Conservation (phyloP, 2,329 filamentous ascomycete genomes). For the Tolypocladium ovalisporum region DNA sequence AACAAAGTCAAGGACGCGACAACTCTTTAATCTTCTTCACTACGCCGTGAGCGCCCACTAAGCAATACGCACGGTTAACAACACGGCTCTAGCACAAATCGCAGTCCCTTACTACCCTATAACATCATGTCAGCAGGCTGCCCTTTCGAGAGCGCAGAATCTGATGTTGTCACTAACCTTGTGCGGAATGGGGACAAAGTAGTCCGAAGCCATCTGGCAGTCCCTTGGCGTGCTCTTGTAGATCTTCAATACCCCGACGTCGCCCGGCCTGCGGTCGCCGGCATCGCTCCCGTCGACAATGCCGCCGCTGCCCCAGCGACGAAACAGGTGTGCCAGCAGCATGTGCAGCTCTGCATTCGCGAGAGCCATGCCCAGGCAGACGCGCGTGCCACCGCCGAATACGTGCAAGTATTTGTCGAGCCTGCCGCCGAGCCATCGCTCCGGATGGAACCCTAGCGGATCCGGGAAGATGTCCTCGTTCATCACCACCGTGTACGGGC, state of each 20-base stretch:
- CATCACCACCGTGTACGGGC: slow-evolving; percentile 23
- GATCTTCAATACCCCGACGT: slow-evolving; percentile 21
- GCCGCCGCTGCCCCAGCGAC: slow-evolving; percentile 23
- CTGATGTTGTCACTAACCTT: slow-evolving; percentile 13
- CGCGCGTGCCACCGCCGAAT: slow-evolving; percentile 23
- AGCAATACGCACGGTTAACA: neutral
- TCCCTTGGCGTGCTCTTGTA: slow-evolving; percentile 23
- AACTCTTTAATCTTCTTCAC: no score
- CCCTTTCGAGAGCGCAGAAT: neutral
- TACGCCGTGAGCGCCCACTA: neutral
- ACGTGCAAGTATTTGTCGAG: slow-evolving; percentile 22
- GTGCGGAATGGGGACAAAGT: slow-evolving; percentile 26
- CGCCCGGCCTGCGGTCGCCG: slow-evolving; percentile 20
- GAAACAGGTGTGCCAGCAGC: slow-evolving; percentile 24
- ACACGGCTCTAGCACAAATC: slow-evolving; percentile 18
- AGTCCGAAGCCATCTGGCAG: slow-evolving; percentile 25
- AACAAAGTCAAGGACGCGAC: no score
- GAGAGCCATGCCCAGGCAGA: slow-evolving; percentile 25
- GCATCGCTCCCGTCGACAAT: slow-evolving; percentile 16
- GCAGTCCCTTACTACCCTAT: slow-evolving; percentile 21
- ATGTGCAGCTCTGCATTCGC: slow-evolving; percentile 27
- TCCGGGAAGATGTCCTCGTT: slow-evolving; percentile 21
- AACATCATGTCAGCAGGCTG: neutral
- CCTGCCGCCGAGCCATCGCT: slow-evolving; percentile 22
- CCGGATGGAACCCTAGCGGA: slow-evolving; percentile 20